Evolutionary conservation across 1,139 yeast species (phyloP), one percentile per base, ranked within the genome.

Genomic region (Hemisphaericaspora lyxosophila): DNA sequence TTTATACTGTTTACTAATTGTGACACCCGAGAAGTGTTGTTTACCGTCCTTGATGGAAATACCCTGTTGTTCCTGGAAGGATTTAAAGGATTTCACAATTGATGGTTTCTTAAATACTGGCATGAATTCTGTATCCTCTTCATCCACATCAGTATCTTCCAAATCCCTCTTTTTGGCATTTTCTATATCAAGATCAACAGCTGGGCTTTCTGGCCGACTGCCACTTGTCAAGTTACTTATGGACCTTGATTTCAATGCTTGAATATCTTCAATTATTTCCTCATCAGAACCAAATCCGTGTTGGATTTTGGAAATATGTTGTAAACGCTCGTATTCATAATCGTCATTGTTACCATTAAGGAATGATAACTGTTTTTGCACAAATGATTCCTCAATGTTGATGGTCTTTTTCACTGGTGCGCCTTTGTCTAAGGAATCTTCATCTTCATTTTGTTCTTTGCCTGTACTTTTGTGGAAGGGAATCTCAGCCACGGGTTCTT

Each of bases 301-400:
- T 44, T 72, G 77, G 18, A 48, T 41, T 15, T 55, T 57, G 0
- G 78, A 64, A 3, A 60, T 45, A 28, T 47, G 45, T 42, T 67
- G 72, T 27, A 62, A 55, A 32, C 49, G 47, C 12, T 67, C 70
- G 44, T 70, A 64, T 14, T 57, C 57, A 30, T 49, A 44, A 34
- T 62, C 62, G 31, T 64, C 60, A 13, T 61, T 62, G n/a, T 54
- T 63, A 16, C 68, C 65, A 26, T 62, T 64, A 39, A 82, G 67
- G 53, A 83, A 85, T 0, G 90, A 82, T 35, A 85, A 65, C 46
- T 80, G 80, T 42, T 72, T 73, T 38, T 80, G 80, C 7, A 85
- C 84, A 51, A 78, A 81, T 1, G 76, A 77, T 47, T 78, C 79
- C 11, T 80, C 76, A 31, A 69, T 51, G 24, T 48, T 53, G 6